Conservation (phyloP, 148 eudicot genomes). For the Nepenthes gracilis region DNA sequence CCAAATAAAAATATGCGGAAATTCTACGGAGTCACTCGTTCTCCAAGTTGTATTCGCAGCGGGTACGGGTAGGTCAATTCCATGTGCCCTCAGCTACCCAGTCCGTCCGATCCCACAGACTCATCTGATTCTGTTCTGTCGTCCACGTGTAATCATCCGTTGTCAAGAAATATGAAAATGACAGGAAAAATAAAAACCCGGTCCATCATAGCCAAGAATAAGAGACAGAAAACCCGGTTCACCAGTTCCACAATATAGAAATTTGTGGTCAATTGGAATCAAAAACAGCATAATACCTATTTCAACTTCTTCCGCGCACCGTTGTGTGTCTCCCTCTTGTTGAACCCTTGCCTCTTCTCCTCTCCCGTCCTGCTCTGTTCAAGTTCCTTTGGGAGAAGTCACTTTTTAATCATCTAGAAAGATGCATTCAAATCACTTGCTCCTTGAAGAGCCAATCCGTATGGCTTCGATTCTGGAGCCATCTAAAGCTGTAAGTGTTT, state of each 20-base stretch:
- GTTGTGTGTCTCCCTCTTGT: neutral
- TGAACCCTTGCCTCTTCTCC: neutral
- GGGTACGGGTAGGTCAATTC: too few species aligned
- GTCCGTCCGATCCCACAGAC: too few species aligned
- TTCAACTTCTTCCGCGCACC: neutral
- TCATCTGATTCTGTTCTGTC: too few species aligned
- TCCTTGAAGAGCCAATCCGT: constrained; percentile 88
- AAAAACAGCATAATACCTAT: too few species aligned
- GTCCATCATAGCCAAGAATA: too few species aligned
- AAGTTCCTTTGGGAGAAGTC: neutral
- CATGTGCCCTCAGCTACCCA: too few species aligned
- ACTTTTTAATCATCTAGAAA: neutral
- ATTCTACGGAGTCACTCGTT: too few species aligned
- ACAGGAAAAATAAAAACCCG: too few species aligned
- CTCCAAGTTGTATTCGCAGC: too few species aligned
- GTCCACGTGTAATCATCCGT: too few species aligned
- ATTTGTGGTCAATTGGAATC: neutral
- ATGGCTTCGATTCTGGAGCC: constrained; percentile 95
- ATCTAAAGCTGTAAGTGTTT: constrained; percentile 50
- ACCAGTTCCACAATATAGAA: neutral
- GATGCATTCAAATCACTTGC: constrained; percentile 80
- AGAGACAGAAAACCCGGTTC: neutral
- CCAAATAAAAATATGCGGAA: too few species aligned
- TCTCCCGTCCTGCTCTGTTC: neutral
- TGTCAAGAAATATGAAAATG: too few species aligned